These are phyloP conservation scores for Amphicarpaea edgeworthii DNA, from an alignment of 306 rosid species.

Conservation along the genomic window DNA sequence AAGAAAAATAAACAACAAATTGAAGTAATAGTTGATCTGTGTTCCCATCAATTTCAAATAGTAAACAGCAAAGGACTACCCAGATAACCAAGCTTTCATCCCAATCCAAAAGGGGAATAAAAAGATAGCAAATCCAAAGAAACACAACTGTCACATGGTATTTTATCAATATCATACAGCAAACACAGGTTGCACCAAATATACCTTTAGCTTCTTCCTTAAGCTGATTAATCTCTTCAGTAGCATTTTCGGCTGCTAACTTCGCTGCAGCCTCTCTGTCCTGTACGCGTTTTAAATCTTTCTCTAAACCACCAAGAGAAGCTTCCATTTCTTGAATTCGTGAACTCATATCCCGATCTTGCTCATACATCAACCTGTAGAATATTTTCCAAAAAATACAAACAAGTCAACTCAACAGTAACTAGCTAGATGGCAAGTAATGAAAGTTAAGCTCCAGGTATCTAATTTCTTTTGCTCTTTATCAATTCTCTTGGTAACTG, in stretches of 20 bases:
- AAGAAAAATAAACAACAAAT: constrained; percentile 20
- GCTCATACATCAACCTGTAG: constrained; percentile 93
- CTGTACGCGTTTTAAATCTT: constrained; percentile 70
- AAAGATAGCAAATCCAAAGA: not conserved
- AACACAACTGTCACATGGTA: not conserved
- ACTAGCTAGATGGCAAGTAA: constrained; percentile 17
- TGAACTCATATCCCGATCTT: constrained; percentile 86
- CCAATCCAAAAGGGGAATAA: not conserved
- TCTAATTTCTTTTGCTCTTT: not conserved
- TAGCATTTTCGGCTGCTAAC: constrained; percentile 70
- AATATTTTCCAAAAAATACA: constrained; percentile 37
- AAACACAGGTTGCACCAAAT: constrained; percentile 31
- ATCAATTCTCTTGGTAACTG: constrained; percentile 10
- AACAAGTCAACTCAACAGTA: constrained; percentile 27
- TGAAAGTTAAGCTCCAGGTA: constrained; percentile 26
- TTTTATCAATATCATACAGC: constrained; percentile 14
- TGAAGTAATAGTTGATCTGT: constrained; percentile 20
- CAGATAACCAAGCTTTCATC: constrained; percentile 37
- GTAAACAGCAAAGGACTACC: constrained; percentile 26
- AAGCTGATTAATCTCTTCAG: constrained; percentile 63
- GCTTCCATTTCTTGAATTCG: constrained; percentile 76
- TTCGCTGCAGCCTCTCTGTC: constrained; percentile 79
- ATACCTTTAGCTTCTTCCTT: constrained; percentile 84
- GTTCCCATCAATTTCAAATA: constrained; percentile 38
- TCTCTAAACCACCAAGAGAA: constrained; percentile 65